A percentile compares a stretch with the other conserved stretches of the same genome.
phyloP scores from a whole-genome alignment of 495 filamentous ascomycete genomes.

The Neurospora intermedia region DNA sequence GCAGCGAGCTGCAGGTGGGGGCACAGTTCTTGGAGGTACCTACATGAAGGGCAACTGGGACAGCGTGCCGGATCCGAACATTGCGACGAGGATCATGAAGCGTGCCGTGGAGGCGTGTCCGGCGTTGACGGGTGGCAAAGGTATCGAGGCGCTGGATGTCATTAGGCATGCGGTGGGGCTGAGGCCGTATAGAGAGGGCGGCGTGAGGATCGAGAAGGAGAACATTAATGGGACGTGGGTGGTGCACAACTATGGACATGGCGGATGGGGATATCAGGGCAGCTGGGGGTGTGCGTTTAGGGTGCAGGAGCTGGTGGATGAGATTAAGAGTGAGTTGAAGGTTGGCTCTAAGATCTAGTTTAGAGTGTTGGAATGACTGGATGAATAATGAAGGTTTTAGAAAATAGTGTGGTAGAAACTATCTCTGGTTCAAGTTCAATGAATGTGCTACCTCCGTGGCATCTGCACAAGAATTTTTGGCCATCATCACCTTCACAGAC shows the following conservation, averaged over 20 bases:
- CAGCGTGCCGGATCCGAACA: slow-evolving; percentile 64
- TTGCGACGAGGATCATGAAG: slow-evolving; percentile 83
- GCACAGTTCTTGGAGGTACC: slow-evolving; percentile 77
- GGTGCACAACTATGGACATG: slow-evolving; percentile 96
- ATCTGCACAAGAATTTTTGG: too few relatives aligned
- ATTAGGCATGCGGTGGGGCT: slow-evolving; percentile 84
- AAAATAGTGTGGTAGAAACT: too few relatives aligned
- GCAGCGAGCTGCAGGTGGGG: slow-evolving; percentile 69
- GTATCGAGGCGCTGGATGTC: slow-evolving; percentile 69
- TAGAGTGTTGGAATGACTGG: neutral
- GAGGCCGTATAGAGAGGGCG: slow-evolving; percentile 62
- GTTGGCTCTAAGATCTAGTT: slow-evolving; percentile 10
- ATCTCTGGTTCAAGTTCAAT: too few relatives aligned
- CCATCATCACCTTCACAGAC: too few relatives aligned
- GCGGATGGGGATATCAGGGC: slow-evolving; percentile 84
- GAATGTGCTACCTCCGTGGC: too few relatives aligned
- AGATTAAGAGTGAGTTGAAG: slow-evolving; percentile 23
- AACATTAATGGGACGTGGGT: slow-evolving; percentile 56
- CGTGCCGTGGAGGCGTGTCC: slow-evolving; percentile 64
- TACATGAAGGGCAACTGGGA: slow-evolving; percentile 83
- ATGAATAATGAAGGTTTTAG: neutral
- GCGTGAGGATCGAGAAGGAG: slow-evolving; percentile 77
- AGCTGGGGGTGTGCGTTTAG: slow-evolving; percentile 73
- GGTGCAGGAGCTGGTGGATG: slow-evolving; percentile 60
- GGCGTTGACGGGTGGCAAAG: slow-evolving; percentile 61